phyloP scores from a whole-genome alignment of 2,329 filamentous ascomycete genomes.

The Chaetomium sp. region DNA sequence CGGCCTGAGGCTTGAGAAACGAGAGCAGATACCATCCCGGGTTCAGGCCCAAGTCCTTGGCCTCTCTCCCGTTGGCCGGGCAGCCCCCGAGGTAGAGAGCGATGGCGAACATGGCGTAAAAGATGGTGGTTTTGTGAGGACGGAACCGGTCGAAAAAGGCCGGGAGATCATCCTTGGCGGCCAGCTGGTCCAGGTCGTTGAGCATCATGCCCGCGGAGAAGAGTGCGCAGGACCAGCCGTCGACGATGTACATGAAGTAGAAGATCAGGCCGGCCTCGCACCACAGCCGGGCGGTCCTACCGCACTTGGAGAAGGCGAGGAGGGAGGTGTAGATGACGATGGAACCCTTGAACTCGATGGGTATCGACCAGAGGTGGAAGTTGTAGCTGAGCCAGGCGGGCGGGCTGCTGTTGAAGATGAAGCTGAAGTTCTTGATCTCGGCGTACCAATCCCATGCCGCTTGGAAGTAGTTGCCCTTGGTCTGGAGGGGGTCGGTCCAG shows the following conservation, averaged over 20 bases:
- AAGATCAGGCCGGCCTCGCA: slow-evolving; percentile 56
- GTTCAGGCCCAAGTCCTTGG: slow-evolving; percentile 52
- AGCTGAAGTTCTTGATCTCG: slow-evolving; percentile 69
- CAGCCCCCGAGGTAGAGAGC: slow-evolving; percentile 62
- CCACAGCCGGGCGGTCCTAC: slow-evolving; percentile 55
- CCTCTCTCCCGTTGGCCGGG: slow-evolving; percentile 52
- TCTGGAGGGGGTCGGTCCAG: slow-evolving; percentile 43
- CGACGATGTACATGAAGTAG: slow-evolving; percentile 68
- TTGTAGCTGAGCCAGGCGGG: slow-evolving; percentile 62
- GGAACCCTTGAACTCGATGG: slow-evolving; percentile 63
- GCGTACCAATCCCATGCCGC: slow-evolving; percentile 52
- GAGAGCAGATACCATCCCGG: slow-evolving; percentile 63
- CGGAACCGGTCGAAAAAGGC: slow-evolving; percentile 47
- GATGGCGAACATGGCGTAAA: slow-evolving; percentile 52
- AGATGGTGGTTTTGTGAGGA: slow-evolving; percentile 53
- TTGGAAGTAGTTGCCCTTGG: slow-evolving; percentile 45
- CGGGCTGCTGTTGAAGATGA: slow-evolving; percentile 56
- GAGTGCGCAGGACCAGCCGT: slow-evolving; percentile 61
- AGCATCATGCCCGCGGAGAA: slow-evolving; percentile 63
- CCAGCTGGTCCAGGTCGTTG: slow-evolving; percentile 60
- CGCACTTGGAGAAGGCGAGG: slow-evolving; percentile 59
- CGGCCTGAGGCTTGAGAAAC: slow-evolving; percentile 62
- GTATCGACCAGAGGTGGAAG: slow-evolving; percentile 63
- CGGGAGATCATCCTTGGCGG: slow-evolving; percentile 52
- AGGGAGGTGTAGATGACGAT: slow-evolving; percentile 62